Evolutionary conservation across 768 basidiomycete genomes (phyloP), one percentile per base, ranked within the genome.

Genomic region (Rhodosporidiobolus sp.): DNA sequence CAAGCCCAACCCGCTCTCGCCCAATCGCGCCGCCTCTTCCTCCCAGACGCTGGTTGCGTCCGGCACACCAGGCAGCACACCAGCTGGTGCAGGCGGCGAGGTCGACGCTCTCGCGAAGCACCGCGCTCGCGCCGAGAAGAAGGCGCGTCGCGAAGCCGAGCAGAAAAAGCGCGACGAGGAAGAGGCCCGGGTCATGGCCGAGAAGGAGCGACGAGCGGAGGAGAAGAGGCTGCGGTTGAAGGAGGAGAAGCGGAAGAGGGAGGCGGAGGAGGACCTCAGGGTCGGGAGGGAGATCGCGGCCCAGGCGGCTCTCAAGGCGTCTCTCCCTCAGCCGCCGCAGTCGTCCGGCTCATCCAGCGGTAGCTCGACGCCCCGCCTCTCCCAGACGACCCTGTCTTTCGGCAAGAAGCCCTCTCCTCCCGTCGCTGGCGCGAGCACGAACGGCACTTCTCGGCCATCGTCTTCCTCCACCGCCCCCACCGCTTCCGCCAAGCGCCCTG

Each of bases 311-410:
- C 7, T 6, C 54, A 45, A 32, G 50, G 2, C 12, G 38, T 38
- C 7, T n/a, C n/a, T 52, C 62, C 17, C 38, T 30, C 17, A 61
- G 60, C 22, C 67, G 60, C 17, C 53, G 59, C 58, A 49, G 52
- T 35, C 46, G 38, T 58, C 57, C 57, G 57, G 38, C 20, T 26
- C 57, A 35, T 58, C 50, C 28, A 35, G 55, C 55, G 8, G 12
- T 19, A 20, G 54, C 34, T 19, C 16, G 32, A 66, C 59, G 20
- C 24, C 66, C 9, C 28, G 17, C n/a, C 30, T 60, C 35, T 52
- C 48, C 19, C 66, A 67, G 49, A 12, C 19, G 1, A 45, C 19
- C 35, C 66, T 67, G 3, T 67, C 66, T 22, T 67, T 67, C 50
- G 66, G 35, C 20, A 19, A 35, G 50, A 56, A 35, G 26, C 35